Evolutionary conservation across 2,329 filamentous ascomycete species (phyloP).

Genomic region (Trichoderma guizhouense): DNA sequence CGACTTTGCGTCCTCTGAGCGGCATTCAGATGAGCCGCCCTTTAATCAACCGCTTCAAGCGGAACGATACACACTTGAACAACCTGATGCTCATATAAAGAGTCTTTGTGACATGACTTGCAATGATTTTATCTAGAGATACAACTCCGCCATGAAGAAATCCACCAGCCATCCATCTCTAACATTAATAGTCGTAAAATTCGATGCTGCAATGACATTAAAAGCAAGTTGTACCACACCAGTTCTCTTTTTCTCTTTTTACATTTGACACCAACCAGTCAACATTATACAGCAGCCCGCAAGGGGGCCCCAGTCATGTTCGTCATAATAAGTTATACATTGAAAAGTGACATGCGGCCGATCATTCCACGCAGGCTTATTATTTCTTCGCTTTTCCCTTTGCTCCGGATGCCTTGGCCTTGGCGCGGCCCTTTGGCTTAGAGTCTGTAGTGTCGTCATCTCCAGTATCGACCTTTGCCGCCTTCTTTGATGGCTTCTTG

Average conservation of each 20-base stretch:
- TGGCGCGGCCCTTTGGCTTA: slow-evolving; percentile 48
- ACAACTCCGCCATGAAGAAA: background rate
- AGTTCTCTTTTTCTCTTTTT: background rate
- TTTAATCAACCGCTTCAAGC: slow-evolving; percentile 17
- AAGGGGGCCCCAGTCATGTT: background rate
- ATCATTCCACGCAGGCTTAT: background rate
- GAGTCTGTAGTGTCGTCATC: slow-evolving; percentile 48
- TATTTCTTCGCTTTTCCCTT: slow-evolving; percentile 50
- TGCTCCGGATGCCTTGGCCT: slow-evolving; percentile 37
- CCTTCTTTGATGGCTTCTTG: slow-evolving; percentile 49
- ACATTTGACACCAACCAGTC: background rate
- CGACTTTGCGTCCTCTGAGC: slow-evolving; percentile 13
- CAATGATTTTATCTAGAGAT: background rate
- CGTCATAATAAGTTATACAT: background rate
- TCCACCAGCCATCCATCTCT: background rate
- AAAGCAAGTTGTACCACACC: background rate
- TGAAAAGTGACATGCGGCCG: background rate
- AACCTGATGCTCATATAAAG: background rate
- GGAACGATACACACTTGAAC: slow-evolving; percentile 7
- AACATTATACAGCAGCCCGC: background rate
- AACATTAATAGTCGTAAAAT: background rate
- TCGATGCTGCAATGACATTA: background rate
- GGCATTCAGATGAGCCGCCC: slow-evolving; percentile 8
- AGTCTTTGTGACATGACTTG: background rate
- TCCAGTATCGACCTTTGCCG: slow-evolving; percentile 41